Conservation (phyloP, 768 basidiomycete species). For the Lyophyllum decastes region DNA sequence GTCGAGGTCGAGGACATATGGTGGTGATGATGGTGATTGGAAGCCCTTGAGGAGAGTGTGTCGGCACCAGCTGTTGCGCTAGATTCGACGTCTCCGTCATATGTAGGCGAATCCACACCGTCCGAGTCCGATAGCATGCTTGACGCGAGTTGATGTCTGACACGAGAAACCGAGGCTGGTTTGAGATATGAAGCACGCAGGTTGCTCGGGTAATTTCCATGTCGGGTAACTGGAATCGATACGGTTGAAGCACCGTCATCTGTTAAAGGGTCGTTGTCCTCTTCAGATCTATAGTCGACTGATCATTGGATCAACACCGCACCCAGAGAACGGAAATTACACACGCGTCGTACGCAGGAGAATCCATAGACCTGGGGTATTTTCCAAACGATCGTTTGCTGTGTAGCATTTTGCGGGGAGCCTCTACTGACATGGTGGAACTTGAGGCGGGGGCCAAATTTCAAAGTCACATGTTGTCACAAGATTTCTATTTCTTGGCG, state of each 20-base stretch:
- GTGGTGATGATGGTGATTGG: slow-evolving; percentile 33
- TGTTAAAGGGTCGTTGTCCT: slow-evolving; percentile 85
- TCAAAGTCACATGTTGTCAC: slow-evolving; percentile 16
- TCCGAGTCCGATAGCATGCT: slow-evolving; percentile 66
- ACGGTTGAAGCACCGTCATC: slow-evolving; percentile 67
- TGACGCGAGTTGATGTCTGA: slow-evolving; percentile 56
- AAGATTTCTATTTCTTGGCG: background rate
- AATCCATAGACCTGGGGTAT: slow-evolving; percentile 61
- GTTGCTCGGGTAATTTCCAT: slow-evolving; percentile 23
- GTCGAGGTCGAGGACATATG: slow-evolving; percentile 56
- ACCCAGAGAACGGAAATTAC: background rate
- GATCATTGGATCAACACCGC: slow-evolving; percentile 12
- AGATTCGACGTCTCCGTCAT: slow-evolving; percentile 88
- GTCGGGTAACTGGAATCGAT: slow-evolving; percentile 40
- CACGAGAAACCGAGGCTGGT: slow-evolving; percentile 25
- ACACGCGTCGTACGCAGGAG: slow-evolving; percentile 77
- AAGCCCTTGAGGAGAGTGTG: slow-evolving; percentile 29
- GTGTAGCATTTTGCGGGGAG: slow-evolving; percentile 43
- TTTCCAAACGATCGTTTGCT: slow-evolving; percentile 73
- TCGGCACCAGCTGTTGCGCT: slow-evolving; percentile 63
- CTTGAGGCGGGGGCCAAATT: slow-evolving; percentile 12
- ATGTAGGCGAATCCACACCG: slow-evolving; percentile 83
- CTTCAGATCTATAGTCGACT: slow-evolving; percentile 62
- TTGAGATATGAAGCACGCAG: slow-evolving; percentile 31
- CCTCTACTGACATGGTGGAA: slow-evolving; percentile 26